Percentiles rank a stretch among this genome's conserved stretches.
Evolutionary conservation across 257 asterid species (phyloP).

Genomic region (Catharanthus roseus): DNA sequence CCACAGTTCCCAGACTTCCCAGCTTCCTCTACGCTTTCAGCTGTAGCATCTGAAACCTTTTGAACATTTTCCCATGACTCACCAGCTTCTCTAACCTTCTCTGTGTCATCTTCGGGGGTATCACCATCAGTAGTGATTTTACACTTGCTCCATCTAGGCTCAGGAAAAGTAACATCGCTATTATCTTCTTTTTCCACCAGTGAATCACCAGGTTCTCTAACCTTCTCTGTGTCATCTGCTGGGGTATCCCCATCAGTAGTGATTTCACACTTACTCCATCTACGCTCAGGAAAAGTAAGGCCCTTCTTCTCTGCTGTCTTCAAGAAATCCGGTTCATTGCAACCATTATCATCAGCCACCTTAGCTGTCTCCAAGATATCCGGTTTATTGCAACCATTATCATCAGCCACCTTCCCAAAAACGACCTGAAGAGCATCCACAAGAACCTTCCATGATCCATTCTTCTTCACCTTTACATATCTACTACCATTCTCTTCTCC

Average conservation of each 20-base stretch:
- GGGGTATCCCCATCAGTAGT: neutral
- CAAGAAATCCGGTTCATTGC: constrained; percentile 13
- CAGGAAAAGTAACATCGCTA: too few species aligned
- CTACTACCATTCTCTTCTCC: constrained; percentile 4
- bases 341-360: constrained; percentile 7
- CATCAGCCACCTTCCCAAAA: constrained; percentile 11
- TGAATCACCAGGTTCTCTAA: neutral
- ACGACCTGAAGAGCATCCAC: constrained; percentile 8
- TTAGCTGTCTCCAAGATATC: constrained; percentile 6
- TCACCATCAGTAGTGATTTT: too few species aligned
- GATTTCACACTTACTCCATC: constrained; percentile 25
- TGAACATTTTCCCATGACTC: neutral
- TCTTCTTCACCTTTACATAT: constrained; percentile 2
- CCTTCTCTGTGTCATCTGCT: neutral
- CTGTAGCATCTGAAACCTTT: neutral
- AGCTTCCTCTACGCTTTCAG: neutral
- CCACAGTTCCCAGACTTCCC: neutral
- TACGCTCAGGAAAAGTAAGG: constrained; percentile 26
- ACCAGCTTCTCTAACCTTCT: too few species aligned
- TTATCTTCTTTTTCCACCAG: too few species aligned
- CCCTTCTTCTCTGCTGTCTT: constrained; percentile 16
- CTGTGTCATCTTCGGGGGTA: neutral
- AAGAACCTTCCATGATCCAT: constrained; percentile 14
- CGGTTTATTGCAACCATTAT: constrained; percentile 2
- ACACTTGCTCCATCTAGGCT: too few species aligned